Percentiles rank a stretch among this genome's conserved stretches.
These are phyloP conservation scores for Acer yangbiense DNA, from an alignment of 345 rosid genomes.

Conservation along the genomic window DNA sequence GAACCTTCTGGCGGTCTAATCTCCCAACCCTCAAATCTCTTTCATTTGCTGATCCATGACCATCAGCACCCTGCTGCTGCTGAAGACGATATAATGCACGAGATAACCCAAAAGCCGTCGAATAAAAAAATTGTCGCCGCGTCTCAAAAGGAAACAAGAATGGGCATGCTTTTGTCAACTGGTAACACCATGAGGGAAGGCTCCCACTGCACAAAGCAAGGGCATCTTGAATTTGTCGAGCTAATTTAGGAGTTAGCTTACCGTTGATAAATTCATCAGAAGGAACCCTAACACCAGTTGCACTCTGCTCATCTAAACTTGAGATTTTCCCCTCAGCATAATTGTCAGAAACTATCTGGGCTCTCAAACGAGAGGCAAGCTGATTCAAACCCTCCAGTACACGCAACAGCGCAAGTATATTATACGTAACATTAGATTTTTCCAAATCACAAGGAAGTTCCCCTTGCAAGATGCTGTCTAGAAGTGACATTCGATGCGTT, in stretches of 20 bases:
- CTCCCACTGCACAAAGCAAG: conserved; percentile 99
- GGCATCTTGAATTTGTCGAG: conserved; percentile 98
- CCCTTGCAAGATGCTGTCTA: conserved; percentile 92
- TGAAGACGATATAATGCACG: conserved; percentile 96
- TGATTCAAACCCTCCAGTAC: conserved; percentile 94
- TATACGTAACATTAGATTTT: conserved; percentile 88
- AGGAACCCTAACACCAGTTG: conserved; percentile 58
- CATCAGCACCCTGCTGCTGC: conserved; percentile 99
- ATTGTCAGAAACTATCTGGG: conserved; percentile 56
- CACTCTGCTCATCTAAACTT: conserved; percentile 55
- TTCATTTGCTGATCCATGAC: conserved; percentile 77
- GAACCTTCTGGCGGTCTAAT: conserved; percentile 97
- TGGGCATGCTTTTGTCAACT: conserved; percentile 95
- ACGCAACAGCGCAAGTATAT: conserved; percentile 77
- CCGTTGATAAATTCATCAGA: conserved; percentile 78
- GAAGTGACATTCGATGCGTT: conserved; percentile 56
- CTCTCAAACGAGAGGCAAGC: conserved; percentile 85
- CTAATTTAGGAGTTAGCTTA: conserved; percentile 97
- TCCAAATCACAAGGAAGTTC: conserved; percentile 96
- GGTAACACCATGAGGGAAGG: conserved; percentile 97
- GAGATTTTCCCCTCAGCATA: conserved; percentile 71
- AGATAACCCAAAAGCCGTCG: conserved; percentile 98
- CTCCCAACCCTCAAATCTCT: conserved; percentile 96
- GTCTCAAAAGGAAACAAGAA: conserved; percentile 98
- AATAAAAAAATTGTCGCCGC: conserved; percentile 91